Conservation (phyloP, 331 rosid species). For the Stylosanthes scabra region DNA sequence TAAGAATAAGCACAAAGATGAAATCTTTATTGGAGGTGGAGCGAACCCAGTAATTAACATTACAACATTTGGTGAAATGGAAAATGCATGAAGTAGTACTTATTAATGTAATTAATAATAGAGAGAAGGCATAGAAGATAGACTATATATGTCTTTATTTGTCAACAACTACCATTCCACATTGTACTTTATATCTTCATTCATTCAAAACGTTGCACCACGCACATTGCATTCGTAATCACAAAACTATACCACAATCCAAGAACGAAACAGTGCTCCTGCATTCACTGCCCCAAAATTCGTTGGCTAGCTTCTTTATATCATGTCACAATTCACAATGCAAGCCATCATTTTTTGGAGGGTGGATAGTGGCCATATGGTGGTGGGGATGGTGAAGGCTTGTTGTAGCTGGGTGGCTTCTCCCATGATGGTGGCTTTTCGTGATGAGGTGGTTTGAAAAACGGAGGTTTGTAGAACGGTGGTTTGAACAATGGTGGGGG, state of each 20-base stretch:
- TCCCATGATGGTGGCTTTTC: slow-evolving; percentile 26
- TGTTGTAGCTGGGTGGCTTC: slow-evolving; percentile 23
- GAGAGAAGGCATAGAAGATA: neutral
- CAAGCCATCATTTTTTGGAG: slow-evolving; percentile 10
- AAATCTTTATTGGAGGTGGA: no score
- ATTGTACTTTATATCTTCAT: neutral
- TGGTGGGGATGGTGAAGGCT: slow-evolving; percentile 8
- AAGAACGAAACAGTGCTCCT: neutral
- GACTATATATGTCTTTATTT: slow-evolving; percentile 29
- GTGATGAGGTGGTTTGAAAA: slow-evolving; percentile 33
- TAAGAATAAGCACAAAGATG: no score
- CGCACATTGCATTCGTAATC: neutral
- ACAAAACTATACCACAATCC: neutral
- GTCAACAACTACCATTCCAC: neutral
- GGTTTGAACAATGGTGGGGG: slow-evolving; percentile 30
- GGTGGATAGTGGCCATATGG: slow-evolving; percentile 34
- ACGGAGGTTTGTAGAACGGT: slow-evolving; percentile 30
- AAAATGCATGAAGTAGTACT: neutral
- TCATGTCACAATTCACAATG: no score
- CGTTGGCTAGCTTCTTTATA: no score
- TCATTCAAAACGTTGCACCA: neutral
- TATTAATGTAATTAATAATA: neutral
- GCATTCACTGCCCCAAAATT: slow-evolving; percentile 15
- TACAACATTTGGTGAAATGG: no score
- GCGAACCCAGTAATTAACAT: no score